Evolutionary conservation across 2,329 filamentous ascomycete species (phyloP).

Genomic region (Pyrenophora tritici-repentis): DNA sequence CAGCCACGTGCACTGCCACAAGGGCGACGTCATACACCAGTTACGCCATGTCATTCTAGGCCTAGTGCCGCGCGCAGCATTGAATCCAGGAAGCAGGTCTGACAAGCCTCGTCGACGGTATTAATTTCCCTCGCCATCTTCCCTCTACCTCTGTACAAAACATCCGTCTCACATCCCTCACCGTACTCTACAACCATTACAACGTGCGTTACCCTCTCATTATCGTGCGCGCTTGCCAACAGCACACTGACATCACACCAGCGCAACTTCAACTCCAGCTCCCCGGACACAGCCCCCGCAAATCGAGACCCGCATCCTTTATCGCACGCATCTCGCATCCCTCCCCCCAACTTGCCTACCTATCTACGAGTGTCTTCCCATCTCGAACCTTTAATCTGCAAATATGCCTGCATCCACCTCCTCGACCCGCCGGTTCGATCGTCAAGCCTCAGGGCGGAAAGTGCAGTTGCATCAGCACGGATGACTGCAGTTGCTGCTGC

Average conservation of each 20-base stretch:
- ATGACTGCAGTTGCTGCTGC: conserved; percentile 42
- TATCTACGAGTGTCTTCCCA: not conserved
- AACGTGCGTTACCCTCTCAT: not conserved
- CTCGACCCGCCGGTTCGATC: conserved; percentile 39
- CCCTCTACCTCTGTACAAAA: not conserved
- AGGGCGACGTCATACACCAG: conserved; percentile 29
- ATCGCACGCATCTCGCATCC: not conserved
- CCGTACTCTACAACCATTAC: not conserved
- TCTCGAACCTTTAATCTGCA: not conserved
- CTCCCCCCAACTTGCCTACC: not conserved
- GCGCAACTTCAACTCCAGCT: not conserved
- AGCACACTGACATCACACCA: conserved; percentile 3
- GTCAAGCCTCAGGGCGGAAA: conserved; percentile 43
- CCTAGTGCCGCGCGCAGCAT: conserved; percentile 18
- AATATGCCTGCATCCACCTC: conserved; percentile 43
- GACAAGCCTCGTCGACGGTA: conserved; percentile 8
- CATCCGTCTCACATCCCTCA: not conserved
- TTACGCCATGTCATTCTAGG: conserved; percentile 19
- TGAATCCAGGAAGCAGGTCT: conserved; percentile 24
- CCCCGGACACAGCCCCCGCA: not conserved
- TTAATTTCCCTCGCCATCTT: conserved; percentile 15
- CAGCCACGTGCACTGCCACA: conserved; percentile 25
- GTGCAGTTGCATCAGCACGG: conserved; percentile 36
- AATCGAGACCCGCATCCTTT: not conserved
- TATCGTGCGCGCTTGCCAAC: not conserved